A percentile compares a stretch with the other conserved stretches of the same genome.
These are phyloP conservation scores for Laguncularia racemosa DNA, from an alignment of 345 rosid genomes.

Conservation along the genomic window DNA sequence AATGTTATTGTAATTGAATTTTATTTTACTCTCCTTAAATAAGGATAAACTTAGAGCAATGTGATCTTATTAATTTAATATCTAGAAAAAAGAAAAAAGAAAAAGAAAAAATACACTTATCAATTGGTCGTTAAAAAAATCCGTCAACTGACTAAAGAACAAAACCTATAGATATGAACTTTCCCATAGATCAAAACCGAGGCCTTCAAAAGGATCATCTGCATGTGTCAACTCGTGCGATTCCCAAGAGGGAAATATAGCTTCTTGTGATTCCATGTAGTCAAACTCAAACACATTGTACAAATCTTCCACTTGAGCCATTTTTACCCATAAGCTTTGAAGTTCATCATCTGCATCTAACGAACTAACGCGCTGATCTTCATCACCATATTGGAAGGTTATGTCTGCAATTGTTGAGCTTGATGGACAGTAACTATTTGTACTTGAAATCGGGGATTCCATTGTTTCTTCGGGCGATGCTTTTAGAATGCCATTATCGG, in stretches of 20 bases:
- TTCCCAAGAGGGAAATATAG: not conserved
- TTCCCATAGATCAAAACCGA: not conserved
- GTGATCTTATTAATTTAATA: no score
- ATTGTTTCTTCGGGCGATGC: no score
- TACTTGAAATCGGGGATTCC: not conserved
- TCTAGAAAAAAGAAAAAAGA: no score
- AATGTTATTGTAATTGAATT: no score
- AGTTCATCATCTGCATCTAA: constrained; percentile 6
- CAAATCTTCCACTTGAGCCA: not conserved
- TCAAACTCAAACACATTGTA: not conserved
- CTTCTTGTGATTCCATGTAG: not conserved
- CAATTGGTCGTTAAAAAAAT: no score
- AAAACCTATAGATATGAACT: not conserved
- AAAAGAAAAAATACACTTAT: no score
- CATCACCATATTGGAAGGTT: not conserved
- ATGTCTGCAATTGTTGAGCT: not conserved
- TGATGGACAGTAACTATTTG: not conserved
- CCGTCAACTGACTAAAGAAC: no score
- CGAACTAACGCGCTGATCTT: not conserved
- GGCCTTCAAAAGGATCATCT: not conserved
- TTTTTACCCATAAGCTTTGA: constrained; percentile 1
- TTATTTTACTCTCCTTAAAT: no score
- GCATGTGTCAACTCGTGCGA: not conserved
- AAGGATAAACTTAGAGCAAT: no score
- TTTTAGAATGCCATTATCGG: no score